Percentiles rank a stretch among this genome's conserved stretches.
Evolutionary conservation across 208 protist species (phyloP).

Genomic region (Endotrypanum monterogeii): DNA sequence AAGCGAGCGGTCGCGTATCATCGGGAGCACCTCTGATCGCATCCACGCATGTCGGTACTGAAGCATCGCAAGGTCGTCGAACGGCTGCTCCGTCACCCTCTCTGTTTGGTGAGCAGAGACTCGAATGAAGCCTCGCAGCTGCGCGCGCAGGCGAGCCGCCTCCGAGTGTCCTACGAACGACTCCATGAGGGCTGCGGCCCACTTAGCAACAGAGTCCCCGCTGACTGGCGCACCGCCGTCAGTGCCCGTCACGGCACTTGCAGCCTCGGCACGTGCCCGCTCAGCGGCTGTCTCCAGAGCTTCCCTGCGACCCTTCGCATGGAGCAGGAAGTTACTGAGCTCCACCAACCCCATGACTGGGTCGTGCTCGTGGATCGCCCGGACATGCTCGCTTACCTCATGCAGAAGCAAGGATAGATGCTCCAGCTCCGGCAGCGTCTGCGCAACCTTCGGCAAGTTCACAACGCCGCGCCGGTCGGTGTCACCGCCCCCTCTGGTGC

Average conservation of each 20-base stretch:
- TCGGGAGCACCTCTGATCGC: conserved; percentile 23
- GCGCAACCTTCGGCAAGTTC: conserved; percentile 1
- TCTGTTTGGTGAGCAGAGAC: conserved; percentile 17
- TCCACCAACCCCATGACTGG: conserved; percentile 16
- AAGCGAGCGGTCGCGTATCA: neutral
- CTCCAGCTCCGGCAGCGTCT: conserved; percentile 28
- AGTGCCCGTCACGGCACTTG: neutral
- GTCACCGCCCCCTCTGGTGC: neutral
- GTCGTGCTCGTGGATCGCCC: conserved; percentile 28
- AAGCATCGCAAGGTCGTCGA: conserved; percentile 48
- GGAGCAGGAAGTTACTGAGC: conserved; percentile 31
- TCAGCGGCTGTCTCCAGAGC: conserved; percentile 28
- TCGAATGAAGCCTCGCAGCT: conserved; percentile 25
- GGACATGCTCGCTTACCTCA: conserved; percentile 19
- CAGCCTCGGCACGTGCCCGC: conserved; percentile 7
- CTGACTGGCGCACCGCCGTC: neutral
- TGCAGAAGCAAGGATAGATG: conserved; percentile 14
- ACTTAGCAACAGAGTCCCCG: neutral
- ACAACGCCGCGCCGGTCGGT: neutral
- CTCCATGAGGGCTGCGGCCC: conserved; percentile 19
- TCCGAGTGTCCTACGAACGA: conserved; percentile 7
- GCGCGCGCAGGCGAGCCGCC: conserved; percentile 23
- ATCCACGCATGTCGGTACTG: conserved; percentile 37
- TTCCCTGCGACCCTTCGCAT: conserved; percentile 13
- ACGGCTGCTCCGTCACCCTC: conserved; percentile 24